Conservation (phyloP, 106 monocot species). For the Xerophyta viscosa region DNA sequence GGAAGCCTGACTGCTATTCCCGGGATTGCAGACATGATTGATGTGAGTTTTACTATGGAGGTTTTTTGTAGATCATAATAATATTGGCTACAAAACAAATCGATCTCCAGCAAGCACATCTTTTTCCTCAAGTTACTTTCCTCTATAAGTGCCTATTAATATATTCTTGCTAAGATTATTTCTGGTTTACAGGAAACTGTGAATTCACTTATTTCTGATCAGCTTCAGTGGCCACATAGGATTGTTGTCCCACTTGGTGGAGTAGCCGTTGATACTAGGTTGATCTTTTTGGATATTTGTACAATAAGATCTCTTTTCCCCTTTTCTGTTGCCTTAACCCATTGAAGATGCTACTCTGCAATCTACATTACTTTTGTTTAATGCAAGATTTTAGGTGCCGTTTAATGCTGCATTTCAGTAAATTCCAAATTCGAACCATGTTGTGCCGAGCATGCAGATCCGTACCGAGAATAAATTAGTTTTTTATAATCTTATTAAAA, state of each 20-base stretch:
- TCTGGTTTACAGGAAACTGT: conserved; percentile 64
- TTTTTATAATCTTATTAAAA: no score
- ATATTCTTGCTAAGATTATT: neutral
- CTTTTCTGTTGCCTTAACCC: no score
- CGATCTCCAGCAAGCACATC: no score
- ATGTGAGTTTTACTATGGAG: conserved; percentile 34
- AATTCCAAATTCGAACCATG: no score
- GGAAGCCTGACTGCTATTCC: conserved; percentile 96
- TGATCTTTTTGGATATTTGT: conserved; percentile 3
- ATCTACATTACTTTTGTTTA: no score
- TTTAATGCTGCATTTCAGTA: no score
- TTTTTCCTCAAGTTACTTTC: neutral
- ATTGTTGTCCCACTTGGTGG: conserved; percentile 95
- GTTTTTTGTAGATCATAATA: neutral
- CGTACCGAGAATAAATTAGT: no score
- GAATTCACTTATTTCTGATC: conserved; percentile 63
- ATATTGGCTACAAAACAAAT: no score
- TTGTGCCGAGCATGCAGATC: no score
- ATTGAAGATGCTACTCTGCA: no score
- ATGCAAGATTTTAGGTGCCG: no score
- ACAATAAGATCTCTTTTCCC: no score
- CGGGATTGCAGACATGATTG: conserved; percentile 96
- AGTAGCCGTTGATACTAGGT: conserved; percentile 79
- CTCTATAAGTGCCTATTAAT: neutral
- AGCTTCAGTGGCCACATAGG: conserved; percentile 97